Base-by-base conservation (phyloP, 768 basidiomycete species). In the Chalciporus piperatus region DNA sequence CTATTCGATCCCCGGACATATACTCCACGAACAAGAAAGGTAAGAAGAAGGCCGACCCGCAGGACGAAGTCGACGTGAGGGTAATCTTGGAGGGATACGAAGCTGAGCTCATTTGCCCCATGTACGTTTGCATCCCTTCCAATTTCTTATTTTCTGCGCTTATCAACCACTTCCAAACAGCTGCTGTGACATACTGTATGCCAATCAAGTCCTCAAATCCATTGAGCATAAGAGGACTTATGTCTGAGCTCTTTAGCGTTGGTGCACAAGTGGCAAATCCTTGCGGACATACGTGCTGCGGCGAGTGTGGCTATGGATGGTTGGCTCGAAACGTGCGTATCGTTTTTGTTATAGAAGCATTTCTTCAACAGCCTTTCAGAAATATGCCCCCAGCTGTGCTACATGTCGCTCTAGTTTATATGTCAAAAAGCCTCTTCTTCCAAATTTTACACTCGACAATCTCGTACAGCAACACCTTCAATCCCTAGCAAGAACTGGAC, bases 251-350 rank as follows among this genome's bases (percentile, higher is more conserved):
- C 38, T 49, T 13, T 53, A 88, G 87, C 48, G 83, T 79, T 30
- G 78, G 76, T 28, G 73, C 85, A 4, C 82, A 89, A 61, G 54
- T 82, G 23, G 75, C 79, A 20, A 86, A 82, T 60, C 85, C 87
- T 3, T 90, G 88, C 58, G 88, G 88, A 12, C 88, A 90, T 61
- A 82, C 79, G 22, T 79, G 78, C 53, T 90, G 88, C 51, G 88
- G 83, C 8, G 75, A 79, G 38, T 90, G 88, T 60, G 80, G 79
- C 11, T 74, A 77, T 68, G 66, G 72, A 50, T 89, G 87, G 87
- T 70, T 81, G 47, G 59, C 61, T 37, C 73, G 76, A 59, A 80
- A 78, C 49, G 85, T 84, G 52, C 40, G 77, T 33, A 12, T 38
- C 19, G 3, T 14, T 19, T 41, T 19, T 62, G 10, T 40, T 39